Conservation (phyloP, 768 basidiomycete species). For the Suillus occidentalis region DNA sequence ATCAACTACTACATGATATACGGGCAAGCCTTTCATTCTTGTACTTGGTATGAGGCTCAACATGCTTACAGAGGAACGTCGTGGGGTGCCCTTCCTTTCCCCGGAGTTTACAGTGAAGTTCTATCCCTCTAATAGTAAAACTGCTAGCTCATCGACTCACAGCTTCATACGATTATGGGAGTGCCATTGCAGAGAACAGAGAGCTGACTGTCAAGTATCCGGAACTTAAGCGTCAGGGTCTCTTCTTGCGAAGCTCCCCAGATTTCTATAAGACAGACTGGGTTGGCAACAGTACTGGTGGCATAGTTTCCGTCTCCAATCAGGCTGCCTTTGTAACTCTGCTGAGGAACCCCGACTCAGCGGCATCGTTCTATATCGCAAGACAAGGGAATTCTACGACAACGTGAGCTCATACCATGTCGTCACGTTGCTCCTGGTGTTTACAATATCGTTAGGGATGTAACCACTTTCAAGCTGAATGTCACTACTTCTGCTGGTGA, state of each 20-base stretch:
- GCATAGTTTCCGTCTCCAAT: constrained; percentile 42
- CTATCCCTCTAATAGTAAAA: constrained; percentile 4
- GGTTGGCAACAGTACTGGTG: constrained; percentile 61
- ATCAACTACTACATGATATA: constrained; percentile 87
- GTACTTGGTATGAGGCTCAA: constrained; percentile 2
- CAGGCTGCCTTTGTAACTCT: constrained; percentile 57
- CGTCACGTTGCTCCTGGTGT: neutral
- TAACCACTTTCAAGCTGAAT: constrained; percentile 57
- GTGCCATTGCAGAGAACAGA: constrained; percentile 67
- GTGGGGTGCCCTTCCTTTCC: constrained; percentile 82
- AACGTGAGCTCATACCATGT: constrained; percentile 42
- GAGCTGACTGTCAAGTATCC: constrained; percentile 66
- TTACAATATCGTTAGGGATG: constrained; percentile 12
- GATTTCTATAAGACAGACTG: constrained; percentile 81
- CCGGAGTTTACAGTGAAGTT: constrained; percentile 60
- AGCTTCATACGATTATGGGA: constrained; percentile 81
- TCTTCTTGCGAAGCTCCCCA: constrained; percentile 78
- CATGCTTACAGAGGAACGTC: constrained; percentile 64
- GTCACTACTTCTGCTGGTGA: constrained; percentile 52
- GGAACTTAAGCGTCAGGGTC: constrained; percentile 74
- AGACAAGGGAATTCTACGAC: constrained; percentile 70
- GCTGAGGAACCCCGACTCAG: constrained; percentile 67
- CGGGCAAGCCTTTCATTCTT: constrained; percentile 44
- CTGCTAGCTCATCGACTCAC: neutral
- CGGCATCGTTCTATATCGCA: constrained; percentile 65